Conservation (phyloP, 441 rosid genomes). For the Erodium chrysanthum region DNA sequence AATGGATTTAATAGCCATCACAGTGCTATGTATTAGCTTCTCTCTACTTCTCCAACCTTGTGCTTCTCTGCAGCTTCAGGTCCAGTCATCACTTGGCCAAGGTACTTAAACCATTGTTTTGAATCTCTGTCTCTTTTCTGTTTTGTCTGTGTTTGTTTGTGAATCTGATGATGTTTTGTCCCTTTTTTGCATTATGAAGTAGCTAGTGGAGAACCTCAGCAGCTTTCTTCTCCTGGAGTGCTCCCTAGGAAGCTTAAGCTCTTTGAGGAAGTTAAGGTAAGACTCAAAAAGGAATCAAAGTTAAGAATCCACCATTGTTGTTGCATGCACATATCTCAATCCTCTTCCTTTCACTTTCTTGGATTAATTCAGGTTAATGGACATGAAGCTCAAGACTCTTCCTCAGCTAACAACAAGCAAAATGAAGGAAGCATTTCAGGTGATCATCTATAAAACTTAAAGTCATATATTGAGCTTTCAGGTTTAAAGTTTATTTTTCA, state of each 20-base stretch:
- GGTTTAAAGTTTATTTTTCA: not conserved
- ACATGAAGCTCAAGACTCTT: not conserved
- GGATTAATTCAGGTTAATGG: not conserved
- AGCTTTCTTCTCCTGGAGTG: not conserved
- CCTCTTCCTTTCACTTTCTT: not conserved
- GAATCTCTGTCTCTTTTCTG: not conserved
- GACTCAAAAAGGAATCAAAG: not conserved
- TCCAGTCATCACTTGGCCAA: not conserved
- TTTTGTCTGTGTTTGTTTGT: not conserved
- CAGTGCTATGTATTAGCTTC: slow-evolving; percentile 2
- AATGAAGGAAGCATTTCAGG: not conserved
- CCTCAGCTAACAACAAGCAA: not conserved
- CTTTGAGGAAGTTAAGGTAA: slow-evolving; percentile 7
- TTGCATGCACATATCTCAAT: not conserved
- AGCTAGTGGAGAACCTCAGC: not conserved
- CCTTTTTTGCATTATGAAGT: not conserved
- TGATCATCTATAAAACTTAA: not conserved
- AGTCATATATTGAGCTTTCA: no score
- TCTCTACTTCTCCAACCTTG: not conserved
- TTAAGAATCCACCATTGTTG: no score
- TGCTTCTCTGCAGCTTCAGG: not conserved
- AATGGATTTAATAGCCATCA: slow-evolving; percentile 1
- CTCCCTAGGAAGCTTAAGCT: slow-evolving; percentile 4
- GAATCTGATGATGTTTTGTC: not conserved
- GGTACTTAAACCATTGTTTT: not conserved